Percentiles rank a stretch among this genome's conserved stretches.
Conservation (phyloP, 495 filamentous ascomycete genomes). For the Penicillium steckii region DNA sequence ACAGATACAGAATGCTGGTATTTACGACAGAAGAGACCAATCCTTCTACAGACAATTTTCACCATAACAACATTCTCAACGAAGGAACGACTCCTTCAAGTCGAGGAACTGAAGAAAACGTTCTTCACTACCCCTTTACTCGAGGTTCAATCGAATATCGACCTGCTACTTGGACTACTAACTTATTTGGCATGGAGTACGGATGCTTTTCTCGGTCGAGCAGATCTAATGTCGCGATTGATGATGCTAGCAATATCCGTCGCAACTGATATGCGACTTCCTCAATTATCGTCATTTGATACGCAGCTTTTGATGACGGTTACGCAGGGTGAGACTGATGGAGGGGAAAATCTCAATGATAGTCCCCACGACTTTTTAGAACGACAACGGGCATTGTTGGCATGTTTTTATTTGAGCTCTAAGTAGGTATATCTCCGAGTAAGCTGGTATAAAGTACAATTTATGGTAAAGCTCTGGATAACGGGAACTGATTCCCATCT, state of each 20-base stretch:
- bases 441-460: too few relatives aligned
- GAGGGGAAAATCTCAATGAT: conserved; percentile 1
- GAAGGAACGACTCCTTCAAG: conserved; percentile 14
- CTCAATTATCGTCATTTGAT: conserved; percentile 23
- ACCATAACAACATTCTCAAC: conserved; percentile 26
- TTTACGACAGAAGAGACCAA: conserved; percentile 22
- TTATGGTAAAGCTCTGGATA: too few relatives aligned
- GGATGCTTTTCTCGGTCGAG: conserved; percentile 30
- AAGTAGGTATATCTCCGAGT: conserved; percentile 17
- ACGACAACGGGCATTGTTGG: conserved; percentile 24
- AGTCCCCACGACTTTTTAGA: conserved; percentile 20
- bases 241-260: conserved; percentile 33
- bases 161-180: conserved; percentile 27
- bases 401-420: conserved; percentile 31
- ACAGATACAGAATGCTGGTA: conserved; percentile 18
- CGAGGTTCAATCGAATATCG: conserved; percentile 25
- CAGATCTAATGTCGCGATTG: conserved; percentile 24
- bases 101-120: conserved; percentile 22
- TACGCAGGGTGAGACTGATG: conserved; percentile 21
- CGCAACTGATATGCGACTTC: conserved; percentile 25
- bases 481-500: too few relatives aligned
- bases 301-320: conserved; percentile 24
- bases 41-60: conserved; percentile 24
- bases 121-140: conserved; percentile 23
- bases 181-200: conserved; percentile 34